Evolutionary conservation across 306 rosid genomes (phyloP).

Genomic region (Lithocarpus polystachyus): DNA sequence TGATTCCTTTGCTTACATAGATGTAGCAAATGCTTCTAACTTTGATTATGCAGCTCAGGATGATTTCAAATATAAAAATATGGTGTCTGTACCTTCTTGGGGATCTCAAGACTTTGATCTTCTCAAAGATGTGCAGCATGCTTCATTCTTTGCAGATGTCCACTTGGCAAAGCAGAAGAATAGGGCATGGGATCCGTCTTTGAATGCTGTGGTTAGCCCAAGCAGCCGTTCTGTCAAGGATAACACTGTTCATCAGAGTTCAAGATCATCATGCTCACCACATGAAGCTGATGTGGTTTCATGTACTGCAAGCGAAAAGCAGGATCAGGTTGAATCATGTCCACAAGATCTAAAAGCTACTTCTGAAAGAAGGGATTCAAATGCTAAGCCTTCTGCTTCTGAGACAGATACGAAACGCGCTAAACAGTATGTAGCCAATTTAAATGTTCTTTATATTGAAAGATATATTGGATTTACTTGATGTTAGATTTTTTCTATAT

Average conservation of each 20-base stretch:
- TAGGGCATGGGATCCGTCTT: constrained; percentile 74
- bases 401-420: constrained; percentile 95
- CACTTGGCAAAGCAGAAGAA: constrained; percentile 64
- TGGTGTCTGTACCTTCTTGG: constrained; percentile 60
- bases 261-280: constrained; percentile 53
- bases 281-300: constrained; percentile 66
- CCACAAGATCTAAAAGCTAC: constrained; percentile 53
- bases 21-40: constrained; percentile 48
- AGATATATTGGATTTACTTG: constrained; percentile 12
- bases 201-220: constrained; percentile 39
- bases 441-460: constrained; percentile 18
- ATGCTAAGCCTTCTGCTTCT: constrained; percentile 56
- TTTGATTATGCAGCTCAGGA: constrained; percentile 52
- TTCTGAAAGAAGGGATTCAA: constrained; percentile 69
- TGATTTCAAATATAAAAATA: constrained; percentile 55
- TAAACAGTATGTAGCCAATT: constrained; percentile 71
- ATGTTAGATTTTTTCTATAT: not conserved
- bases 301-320: constrained; percentile 51
- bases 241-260: constrained; percentile 49
- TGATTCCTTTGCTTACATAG: constrained; percentile 92
- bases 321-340: constrained; percentile 54
- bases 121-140: constrained; percentile 66
- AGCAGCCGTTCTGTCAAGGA: constrained; percentile 57
- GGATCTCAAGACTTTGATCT: constrained; percentile 77
- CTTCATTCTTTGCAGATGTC: constrained; percentile 54